Percentiles rank a stretch among this genome's conserved stretches.
These are phyloP conservation scores for Sequoiadendron giganteum DNA, from an alignment of 75 land plant species.

Conservation along the genomic window DNA sequence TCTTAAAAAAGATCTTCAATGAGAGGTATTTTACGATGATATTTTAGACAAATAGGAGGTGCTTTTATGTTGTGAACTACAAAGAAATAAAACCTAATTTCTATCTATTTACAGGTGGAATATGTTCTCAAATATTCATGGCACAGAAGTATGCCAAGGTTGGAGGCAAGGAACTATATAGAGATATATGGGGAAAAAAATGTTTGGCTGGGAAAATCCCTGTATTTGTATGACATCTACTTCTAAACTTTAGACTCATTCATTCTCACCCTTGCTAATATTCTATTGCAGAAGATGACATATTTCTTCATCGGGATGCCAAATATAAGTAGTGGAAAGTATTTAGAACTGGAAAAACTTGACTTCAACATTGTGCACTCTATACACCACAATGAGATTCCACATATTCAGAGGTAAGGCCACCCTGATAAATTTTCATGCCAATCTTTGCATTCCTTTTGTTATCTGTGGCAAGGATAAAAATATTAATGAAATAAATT, in stretches of 20 bases:
- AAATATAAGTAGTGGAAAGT: constrained; percentile 25
- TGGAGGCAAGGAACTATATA: constrained; percentile 33
- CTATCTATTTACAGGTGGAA: constrained; percentile 15
- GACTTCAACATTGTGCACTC: constrained; percentile 49
- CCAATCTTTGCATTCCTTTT: neutral
- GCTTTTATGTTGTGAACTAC: neutral
- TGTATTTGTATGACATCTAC: constrained; percentile 21
- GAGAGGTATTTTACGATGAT: constrained; percentile 15
- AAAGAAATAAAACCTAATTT: neutral
- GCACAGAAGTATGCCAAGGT: constrained; percentile 22
- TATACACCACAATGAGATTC: constrained; percentile 32
- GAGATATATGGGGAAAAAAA: constrained; percentile 33
- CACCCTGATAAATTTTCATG: neutral
- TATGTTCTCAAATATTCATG: constrained; percentile 22
- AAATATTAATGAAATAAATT: neutral
- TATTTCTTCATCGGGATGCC: constrained; percentile 33
- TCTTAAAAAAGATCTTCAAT: constrained; percentile 14
- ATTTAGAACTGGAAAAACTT: constrained; percentile 43
- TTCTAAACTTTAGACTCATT: neutral
- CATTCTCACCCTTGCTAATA: neutral
- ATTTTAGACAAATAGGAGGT: neutral
- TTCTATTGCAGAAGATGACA: neutral
- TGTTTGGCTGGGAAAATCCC: constrained; percentile 40
- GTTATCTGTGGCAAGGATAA: neutral
- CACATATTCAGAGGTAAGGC: constrained; percentile 21